Evolutionary conservation across 2,329 filamentous ascomycete species (phyloP).

Genomic region (Thielaviopsis ethacetica): DNA sequence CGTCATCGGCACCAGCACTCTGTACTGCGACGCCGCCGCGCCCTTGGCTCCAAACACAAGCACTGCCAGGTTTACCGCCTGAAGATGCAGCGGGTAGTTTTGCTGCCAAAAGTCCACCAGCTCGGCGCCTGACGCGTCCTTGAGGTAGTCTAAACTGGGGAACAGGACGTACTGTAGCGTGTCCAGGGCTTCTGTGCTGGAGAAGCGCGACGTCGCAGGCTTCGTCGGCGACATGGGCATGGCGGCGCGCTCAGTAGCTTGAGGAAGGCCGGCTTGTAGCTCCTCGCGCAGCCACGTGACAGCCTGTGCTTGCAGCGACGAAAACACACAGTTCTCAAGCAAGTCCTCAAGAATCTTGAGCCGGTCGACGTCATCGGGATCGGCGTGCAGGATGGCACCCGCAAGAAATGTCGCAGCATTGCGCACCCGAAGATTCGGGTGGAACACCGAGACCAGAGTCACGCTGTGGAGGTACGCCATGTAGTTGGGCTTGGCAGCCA

Average conservation of each 20-base stretch:
- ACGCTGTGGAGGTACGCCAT: conserved; percentile 45
- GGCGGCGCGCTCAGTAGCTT: conserved; percentile 18
- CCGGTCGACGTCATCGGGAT: conserved; percentile 41
- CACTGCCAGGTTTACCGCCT: conserved; percentile 45
- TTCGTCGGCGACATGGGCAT: conserved; percentile 14
- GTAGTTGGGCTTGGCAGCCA: conserved; percentile 26
- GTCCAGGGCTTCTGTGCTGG: conserved; percentile 37
- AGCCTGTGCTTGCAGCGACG: conserved; percentile 44
- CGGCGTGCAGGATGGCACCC: conserved; percentile 37
- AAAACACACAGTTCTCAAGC: conserved; percentile 48
- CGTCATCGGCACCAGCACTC: conserved; percentile 31
- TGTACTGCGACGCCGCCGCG: conserved; percentile 19
- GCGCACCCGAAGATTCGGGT: conserved; percentile 35
- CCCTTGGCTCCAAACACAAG: conserved; percentile 20
- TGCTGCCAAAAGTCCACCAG: conserved; percentile 36
- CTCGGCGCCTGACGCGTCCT: conserved; percentile 24
- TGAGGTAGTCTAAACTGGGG: conserved; percentile 34
- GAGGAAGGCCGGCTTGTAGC: conserved; percentile 24
- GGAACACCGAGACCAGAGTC: conserved; percentile 40
- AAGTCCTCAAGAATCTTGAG: conserved; percentile 48
- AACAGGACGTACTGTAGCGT: conserved; percentile 46
- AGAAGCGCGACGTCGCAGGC: conserved; percentile 25
- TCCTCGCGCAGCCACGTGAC: conserved; percentile 49
- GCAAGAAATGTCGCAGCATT: conserved; percentile 39
- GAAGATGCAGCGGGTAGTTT: conserved; percentile 38